Evolutionary conservation across 352 stramenopile species (phyloP), one percentile per base, ranked within the genome.

Genomic region (Globisporangium uncinulatum): DNA sequence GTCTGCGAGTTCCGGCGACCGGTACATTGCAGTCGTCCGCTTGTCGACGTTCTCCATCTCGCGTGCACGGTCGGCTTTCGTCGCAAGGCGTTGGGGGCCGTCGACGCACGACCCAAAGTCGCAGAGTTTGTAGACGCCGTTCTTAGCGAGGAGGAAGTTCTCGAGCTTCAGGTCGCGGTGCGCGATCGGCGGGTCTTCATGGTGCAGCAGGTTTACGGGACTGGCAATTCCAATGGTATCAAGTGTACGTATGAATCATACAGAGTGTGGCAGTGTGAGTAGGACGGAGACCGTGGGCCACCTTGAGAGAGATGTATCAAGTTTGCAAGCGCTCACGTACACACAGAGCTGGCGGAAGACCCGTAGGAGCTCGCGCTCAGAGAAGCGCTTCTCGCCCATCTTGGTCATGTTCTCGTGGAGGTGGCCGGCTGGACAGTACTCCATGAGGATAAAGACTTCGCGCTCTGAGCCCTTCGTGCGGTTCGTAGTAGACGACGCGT

Each of bases 91-190:
- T 56, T 91, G 76, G 1, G 80, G 65, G 15, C 83, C 78, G 53
- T 96, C 82, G 24, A 95, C 84, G 61, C 83, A 94, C 54, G 83
- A 98, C 48, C 93, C 95, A 75, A 98, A 99, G 75, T 98, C 93
- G 59, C 92, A 98, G 19, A 99, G 66, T 62, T 98, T 98, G 81
- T 97, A 98, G 2, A 95, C 64, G n/a, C 73, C 66, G 46, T 95
- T 89, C 44, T 81, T 85, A 4, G 73, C 81, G 21, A 97, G 69
- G 8, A 99, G 68, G 56, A 99, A 97, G 72, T 99, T 99, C 65
- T 99, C 95, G 24, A 98, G 83, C 74, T 99, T 99, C 20, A 99
- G 71, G 74, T 99, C 96, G 32, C 96, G 86, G 65, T 99, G 96
- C 3, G 96, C 89, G 54, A 99, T 92, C 1, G 96, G 83, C 31